Evolutionary conservation across 192 early-diverging fungal genomes (phyloP), one percentile per base, ranked within the genome.

Genomic region (Backusella circina): DNA sequence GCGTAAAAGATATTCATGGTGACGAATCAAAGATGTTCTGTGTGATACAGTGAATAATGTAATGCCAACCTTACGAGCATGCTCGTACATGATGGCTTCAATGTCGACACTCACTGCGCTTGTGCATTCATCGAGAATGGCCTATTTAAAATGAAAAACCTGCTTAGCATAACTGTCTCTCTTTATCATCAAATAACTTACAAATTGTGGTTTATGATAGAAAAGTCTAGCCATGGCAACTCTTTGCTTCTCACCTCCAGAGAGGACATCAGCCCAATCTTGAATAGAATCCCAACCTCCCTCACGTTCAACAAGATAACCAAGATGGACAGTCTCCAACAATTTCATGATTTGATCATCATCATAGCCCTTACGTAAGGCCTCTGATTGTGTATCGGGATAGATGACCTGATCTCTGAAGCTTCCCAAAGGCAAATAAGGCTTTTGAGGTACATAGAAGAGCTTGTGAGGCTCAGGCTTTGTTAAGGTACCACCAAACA

Each of bases 381-480:
- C 92, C 41, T 93, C 87, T 33, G 76, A 73, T 71, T 80, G 83
- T n/a, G 91, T 94, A 81, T 95, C 89, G 7, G 94, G 94, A 74
- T 96, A 96, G 67, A 94, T 96, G 10, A 96, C 84, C 70, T 94
- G 93, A 80, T 95, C 94, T 38, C 94, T 85, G 76, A 96, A 85
- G 2, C 90, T 94, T 9, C 94, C 93, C 37, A 92, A 50, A 21
- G 92, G 86, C 50, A 95, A 82, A 76, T 95, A 95, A 7, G 94
- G 94, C 51, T 93, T 91, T 74, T 96, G 94, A n/a, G 94, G 94
- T 5, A 96, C 91, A 82, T 96, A 96, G 68, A 96, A 94, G 51
- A 96, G 84, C 77, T 88, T 88, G 18, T 83, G 84, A 31, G 87
- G 76, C 12, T 82, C 74, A 16, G 89, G 89, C 61, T 89, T 90